Evolutionary conservation across 306 rosid species (phyloP).

Genomic region (Crotalaria pallida): DNA sequence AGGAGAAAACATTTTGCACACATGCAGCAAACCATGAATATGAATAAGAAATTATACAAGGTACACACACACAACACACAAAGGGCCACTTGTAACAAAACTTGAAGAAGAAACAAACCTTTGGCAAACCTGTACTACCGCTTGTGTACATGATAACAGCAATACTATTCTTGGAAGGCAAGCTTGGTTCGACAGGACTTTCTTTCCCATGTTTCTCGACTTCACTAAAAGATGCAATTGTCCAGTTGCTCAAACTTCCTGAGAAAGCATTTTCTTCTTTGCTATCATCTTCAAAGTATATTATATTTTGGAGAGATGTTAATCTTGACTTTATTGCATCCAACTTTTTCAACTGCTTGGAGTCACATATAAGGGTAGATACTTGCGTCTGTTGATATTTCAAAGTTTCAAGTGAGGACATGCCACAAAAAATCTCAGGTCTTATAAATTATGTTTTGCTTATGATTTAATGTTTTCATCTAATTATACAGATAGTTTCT

Average conservation of each 20-base stretch:
- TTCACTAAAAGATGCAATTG: conserved; percentile 53
- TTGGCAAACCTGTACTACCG: conserved; percentile 92
- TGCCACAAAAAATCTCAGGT: conserved; percentile 3
- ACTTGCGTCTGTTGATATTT: conserved; percentile 67
- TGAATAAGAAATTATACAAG: background rate
- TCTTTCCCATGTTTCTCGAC: conserved; percentile 75
- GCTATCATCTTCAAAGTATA: conserved; percentile 69
- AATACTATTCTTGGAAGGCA: conserved; percentile 64
- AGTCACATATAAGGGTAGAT: conserved; percentile 71
- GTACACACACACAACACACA: background rate
- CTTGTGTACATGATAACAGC: conserved; percentile 95
- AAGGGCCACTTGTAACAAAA: background rate
- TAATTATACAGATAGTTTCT: background rate
- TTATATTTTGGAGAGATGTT: conserved; percentile 47
- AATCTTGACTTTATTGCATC: conserved; percentile 56
- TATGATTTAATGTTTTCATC: conserved; percentile 10
- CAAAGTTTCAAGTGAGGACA: conserved; percentile 31
- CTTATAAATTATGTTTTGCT: background rate
- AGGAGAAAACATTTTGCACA: background rate
- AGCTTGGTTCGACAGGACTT: conserved; percentile 46
- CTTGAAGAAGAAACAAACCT: conserved; percentile 50
- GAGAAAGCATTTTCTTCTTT: conserved; percentile 35
- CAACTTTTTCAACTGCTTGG: conserved; percentile 73
- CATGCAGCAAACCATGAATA: conserved; percentile 17
- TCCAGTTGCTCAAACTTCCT: conserved; percentile 46